Evolutionary conservation across 257 asterid genomes (phyloP), one percentile per base, ranked within the genome.

Genomic region (Penstemon eatonii): DNA sequence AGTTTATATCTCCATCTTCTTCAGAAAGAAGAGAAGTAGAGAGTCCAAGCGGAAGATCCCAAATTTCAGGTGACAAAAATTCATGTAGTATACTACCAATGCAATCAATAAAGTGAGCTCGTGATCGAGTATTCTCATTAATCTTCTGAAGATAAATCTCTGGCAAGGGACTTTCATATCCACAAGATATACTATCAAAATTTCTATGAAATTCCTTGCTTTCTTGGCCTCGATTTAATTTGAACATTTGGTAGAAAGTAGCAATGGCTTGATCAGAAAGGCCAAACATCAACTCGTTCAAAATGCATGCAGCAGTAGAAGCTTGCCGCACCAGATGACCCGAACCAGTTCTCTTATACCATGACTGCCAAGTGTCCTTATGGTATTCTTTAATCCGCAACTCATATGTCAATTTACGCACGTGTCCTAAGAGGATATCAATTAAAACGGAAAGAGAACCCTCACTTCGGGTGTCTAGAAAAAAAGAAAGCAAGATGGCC

Each of bases 281-380:
- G 65, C 99, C 97, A 79, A 79, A 91, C 3, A 94, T 74, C 90
- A 94, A 80, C 78, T 94, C 97, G 60, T 91, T 94, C 80, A 94
- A 76, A 66, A 91, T 84, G 85, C 96, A 89, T 10, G 75, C 89
- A 53, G 96, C 95, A 49, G 95, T 86, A 76, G 93, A 82, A 81
- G 99, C 96, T 76, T 89, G 96, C 63, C 99, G 82, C 60, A 94
- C 96, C 77, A 91, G 75, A 50, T 78, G 84, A 66, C 97, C 99
- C 61, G 96, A 88, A 69, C 83, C 87, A 8, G 86, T 81, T 83
- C 83, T 85, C 75, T 68, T 79, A 71, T 79, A 84, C 99, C 99
- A 94, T 36, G 92, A 84, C 77, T 82, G 85, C 99, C 97, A 94
- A 72, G 87, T 86, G 69, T 94, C 93, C 53, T 76, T 76, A 45